Evolutionary conservation across 495 filamentous ascomycete species (phyloP).

Genomic region (Tricharina praecox): DNA sequence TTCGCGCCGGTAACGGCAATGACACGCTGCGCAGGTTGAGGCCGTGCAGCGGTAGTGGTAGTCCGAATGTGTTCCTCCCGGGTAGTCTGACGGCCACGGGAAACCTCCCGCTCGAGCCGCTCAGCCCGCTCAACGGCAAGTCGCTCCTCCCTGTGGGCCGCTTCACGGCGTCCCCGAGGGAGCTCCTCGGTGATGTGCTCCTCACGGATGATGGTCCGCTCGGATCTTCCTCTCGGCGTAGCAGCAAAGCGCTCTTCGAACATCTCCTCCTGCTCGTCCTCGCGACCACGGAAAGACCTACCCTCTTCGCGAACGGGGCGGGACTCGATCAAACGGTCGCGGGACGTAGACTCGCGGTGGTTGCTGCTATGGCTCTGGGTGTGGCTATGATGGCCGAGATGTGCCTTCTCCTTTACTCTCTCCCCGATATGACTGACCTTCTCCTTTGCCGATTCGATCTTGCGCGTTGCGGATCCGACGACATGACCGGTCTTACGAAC

Average conservation of each 20-base stretch:
- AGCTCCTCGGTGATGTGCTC: not conserved
- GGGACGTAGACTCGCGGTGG: not conserved
- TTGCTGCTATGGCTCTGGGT: not conserved
- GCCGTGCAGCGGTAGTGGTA: not conserved
- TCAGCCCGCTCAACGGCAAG: not conserved
- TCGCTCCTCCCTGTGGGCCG: not conserved
- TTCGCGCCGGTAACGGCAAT: not conserved
- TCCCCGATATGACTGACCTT: not conserved
- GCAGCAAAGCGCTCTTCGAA: conserved; percentile 5
- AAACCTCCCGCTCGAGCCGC: not conserved
- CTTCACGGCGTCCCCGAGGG: not conserved
- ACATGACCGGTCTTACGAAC: conserved; percentile 11
- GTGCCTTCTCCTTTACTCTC: not conserved
- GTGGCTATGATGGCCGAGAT: conserved; percentile 3
- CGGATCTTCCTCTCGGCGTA: not conserved
- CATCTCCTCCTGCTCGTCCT: not conserved
- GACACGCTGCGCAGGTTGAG: too few relatives aligned
- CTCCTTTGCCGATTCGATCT: conserved; percentile 6
- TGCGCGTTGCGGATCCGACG: conserved; percentile 13
- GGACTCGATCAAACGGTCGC: not conserved
- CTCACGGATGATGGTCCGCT: conserved; percentile 3
- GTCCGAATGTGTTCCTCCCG: not conserved
- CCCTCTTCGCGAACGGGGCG: not conserved
- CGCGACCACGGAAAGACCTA: not conserved
- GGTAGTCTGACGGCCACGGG: not conserved